Base-by-base conservation (phyloP, 352 stramenopile genomes). In the Phytophthora pinifolia region DNA sequence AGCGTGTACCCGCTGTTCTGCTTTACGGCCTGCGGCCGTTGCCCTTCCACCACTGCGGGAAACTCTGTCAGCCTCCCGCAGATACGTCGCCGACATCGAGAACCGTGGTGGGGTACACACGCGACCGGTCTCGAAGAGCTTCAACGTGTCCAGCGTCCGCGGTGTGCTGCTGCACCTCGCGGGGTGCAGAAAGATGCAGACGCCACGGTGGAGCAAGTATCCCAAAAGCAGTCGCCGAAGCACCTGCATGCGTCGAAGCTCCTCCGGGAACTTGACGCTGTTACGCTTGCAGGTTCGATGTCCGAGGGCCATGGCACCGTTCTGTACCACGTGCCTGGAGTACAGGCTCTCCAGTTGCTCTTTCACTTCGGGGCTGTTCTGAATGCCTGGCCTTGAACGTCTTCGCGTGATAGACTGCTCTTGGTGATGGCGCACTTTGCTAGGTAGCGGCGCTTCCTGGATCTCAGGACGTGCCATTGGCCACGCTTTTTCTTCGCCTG, bases 401-500 rank as follows among this genome's bases (percentile, higher is more conserved):
- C 12, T 48, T 56, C 0, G 37, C 30, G 18, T 56, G 48, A 9
- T 56, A 56, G 37, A 56, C 48, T 37, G 18, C 48, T 42, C 10
- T 22, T 41, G 2, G 29, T 48, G 25, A 56, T 48, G 5, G 29
- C 34, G 18, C 37, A 56, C 17, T 47, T 56, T 9, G 48, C 37
- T 15, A 41, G 7, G 37, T 48, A 17, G 14, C 48, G 29, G 0
- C 29, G 10, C 48, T 56, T 56, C 29, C 48, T 15, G 10, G 37
- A 56, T 12, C 29, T 38, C 9, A 17, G 48, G 4, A 56, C 30
- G 12, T 56, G 48, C 18, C 37, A 48, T 30, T 42, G 27, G 6
- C 5, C 36, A 29, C 48, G 9, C 30, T 39, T 39, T 18, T 41
- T 48, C 17, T 29, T 48, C 3, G 17, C n/a, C 13, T 56, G 48